Conservation (phyloP, 148 eudicot species). For the Mesembryanthemum crystallinum region DNA sequence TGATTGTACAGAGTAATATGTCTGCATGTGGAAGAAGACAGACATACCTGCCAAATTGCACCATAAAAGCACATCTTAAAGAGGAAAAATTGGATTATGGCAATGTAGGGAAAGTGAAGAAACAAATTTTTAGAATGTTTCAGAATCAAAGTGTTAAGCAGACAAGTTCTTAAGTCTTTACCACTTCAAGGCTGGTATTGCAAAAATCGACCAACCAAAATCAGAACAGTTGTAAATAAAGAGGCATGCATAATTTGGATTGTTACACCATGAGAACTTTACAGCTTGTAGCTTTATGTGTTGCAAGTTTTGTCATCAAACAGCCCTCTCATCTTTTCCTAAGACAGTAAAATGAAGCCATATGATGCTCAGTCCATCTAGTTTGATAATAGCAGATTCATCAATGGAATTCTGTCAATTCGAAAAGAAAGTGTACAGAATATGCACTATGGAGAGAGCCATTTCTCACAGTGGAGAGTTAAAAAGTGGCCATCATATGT, state of each 20-base stretch:
- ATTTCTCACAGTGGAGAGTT: background rate
- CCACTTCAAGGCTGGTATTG: background rate
- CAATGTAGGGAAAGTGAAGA: background rate
- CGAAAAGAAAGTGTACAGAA: background rate
- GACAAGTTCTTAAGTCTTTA: background rate
- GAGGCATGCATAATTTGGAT: background rate
- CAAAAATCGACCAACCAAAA: background rate
- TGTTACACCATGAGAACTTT: background rate
- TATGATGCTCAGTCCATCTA: background rate
- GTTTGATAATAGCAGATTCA: constrained; percentile 5
- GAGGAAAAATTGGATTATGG: background rate
- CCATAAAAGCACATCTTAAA: background rate
- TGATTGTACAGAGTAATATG: constrained; percentile 57
- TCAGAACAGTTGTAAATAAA: background rate
- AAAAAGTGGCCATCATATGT: background rate
- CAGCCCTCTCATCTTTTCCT: background rate
- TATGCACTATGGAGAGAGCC: no score
- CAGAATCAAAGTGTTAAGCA: background rate
- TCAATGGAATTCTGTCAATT: background rate
- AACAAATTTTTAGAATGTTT: background rate
- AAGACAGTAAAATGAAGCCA: background rate
- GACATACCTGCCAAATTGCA: constrained; percentile 60
- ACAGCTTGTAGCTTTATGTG: background rate
- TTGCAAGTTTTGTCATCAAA: background rate
- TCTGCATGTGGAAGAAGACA: constrained; percentile 55